Percentiles rank a stretch among this genome's conserved stretches.
phyloP scores from a whole-genome alignment of 176 grass and related monocot genomes.

The Zoysia pacifica region DNA sequence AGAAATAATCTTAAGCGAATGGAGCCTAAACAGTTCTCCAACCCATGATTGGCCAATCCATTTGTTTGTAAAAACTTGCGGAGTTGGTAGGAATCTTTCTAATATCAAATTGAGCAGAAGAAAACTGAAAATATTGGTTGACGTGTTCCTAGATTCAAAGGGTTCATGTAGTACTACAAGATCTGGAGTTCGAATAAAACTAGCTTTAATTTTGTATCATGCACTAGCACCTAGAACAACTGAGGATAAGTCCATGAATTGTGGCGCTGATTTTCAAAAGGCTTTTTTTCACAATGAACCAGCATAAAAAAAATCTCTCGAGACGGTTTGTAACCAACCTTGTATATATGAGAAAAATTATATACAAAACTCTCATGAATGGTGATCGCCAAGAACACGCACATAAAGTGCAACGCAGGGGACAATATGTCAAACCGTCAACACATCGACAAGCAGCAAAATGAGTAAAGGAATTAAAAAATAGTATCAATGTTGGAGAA shows the following conservation, averaged over 20 bases:
- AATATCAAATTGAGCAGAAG: constrained; percentile 27
- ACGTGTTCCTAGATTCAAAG: constrained; percentile 27
- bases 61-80: constrained; percentile 31
- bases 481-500: constrained; percentile 18
- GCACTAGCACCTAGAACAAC: background rate
- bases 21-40: background rate
- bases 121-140: constrained; percentile 11
- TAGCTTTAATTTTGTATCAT: constrained; percentile 10
- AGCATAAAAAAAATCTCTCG: background rate
- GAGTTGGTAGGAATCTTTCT: constrained; percentile 19
- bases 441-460: background rate
- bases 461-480: background rate
- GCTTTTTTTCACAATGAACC: background rate
- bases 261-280: background rate
- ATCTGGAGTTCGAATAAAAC: background rate
- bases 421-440: background rate
- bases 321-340: background rate
- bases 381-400: background rate
- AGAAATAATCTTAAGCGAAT: no score
- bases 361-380: background rate
- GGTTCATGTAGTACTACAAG: constrained; percentile 28
- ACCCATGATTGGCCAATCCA: constrained; percentile 3
- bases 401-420: background rate
- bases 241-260: background rate
- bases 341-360: background rate